phyloP scores from a whole-genome alignment of 108 stramenopile species.

The Chaetoceros tenuissimus region DNA sequence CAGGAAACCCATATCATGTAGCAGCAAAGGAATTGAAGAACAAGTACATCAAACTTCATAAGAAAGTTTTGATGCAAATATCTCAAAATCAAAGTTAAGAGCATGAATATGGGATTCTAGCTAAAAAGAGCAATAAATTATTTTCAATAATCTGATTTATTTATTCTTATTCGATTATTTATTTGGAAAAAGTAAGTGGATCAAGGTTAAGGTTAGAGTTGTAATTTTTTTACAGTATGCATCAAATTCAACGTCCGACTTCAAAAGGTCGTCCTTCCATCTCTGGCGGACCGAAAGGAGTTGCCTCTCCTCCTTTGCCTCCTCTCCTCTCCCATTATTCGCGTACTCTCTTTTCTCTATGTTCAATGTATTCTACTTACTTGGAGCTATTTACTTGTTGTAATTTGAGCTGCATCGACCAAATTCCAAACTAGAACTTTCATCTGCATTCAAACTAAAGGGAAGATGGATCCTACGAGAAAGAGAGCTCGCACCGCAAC shows the following conservation, averaged over 20 bases:
- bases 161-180: neutral
- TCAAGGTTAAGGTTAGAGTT: neutral
- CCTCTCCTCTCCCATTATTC: no score
- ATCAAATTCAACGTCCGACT: no score
- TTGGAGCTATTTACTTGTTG: no score
- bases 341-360: no score
- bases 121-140: neutral
- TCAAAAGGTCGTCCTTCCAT: no score
- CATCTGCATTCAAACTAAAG: neutral
- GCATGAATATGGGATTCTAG: neutral
- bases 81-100: neutral
- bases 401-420: neutral
- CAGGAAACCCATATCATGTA: constrained; percentile 60
- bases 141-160: neutral
- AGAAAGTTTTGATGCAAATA: constrained; percentile 21
- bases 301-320: no score
- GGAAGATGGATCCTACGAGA: neutral
- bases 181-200: neutral
- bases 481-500: neutral
- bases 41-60: constrained; percentile 49
- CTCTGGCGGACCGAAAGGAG: no score
- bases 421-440: neutral
- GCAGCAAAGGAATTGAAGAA: constrained; percentile 65
- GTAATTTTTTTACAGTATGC: no score
- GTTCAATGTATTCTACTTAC: no score